Conservation (phyloP, 805 yeast species). For the Candida taoyuanica region DNA sequence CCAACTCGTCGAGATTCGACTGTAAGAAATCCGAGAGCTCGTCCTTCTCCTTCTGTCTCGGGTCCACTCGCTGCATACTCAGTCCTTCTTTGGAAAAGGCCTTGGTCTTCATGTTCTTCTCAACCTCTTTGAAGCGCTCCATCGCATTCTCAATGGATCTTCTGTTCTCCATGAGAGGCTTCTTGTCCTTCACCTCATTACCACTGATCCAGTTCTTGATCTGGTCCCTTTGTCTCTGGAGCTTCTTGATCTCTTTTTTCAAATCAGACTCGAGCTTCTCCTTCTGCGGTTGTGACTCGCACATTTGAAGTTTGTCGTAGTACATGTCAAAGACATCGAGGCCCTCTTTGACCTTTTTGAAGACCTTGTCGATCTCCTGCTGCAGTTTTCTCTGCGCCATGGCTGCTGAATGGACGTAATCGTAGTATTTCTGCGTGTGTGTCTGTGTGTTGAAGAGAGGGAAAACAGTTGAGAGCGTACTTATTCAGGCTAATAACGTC, state of each 20-base stretch:
- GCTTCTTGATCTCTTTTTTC: constrained; percentile 90
- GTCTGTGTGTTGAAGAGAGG: not conserved
- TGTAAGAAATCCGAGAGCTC: constrained; percentile 69
- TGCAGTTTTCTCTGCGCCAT: constrained; percentile 46
- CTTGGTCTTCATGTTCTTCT: constrained; percentile 87
- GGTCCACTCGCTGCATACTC: constrained; percentile 67
- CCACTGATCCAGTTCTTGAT: constrained; percentile 92
- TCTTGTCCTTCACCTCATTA: constrained; percentile 87
- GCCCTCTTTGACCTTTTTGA: constrained; percentile 91
- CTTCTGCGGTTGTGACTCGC: constrained; percentile 83
- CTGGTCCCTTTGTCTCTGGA: constrained; percentile 91
- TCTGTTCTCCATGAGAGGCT: constrained; percentile 72
- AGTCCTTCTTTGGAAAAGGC: constrained; percentile 93
- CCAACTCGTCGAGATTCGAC: constrained; percentile 71
- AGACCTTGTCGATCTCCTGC: constrained; percentile 86
- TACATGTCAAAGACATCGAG: constrained; percentile 77
- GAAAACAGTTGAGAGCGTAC: too few relatives aligned
- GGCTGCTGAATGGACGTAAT: not conserved
- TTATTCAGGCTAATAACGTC: not conserved
- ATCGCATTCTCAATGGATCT: constrained; percentile 68
- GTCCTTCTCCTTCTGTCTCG: constrained; percentile 72
- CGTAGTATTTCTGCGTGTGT: not conserved
- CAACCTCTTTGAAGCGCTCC: constrained; percentile 95
- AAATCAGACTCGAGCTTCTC: constrained; percentile 90
- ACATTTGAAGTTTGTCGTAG: constrained; percentile 76